phyloP scores from a whole-genome alignment of 495 filamentous ascomycete species.

The Penicillium parvum region DNA sequence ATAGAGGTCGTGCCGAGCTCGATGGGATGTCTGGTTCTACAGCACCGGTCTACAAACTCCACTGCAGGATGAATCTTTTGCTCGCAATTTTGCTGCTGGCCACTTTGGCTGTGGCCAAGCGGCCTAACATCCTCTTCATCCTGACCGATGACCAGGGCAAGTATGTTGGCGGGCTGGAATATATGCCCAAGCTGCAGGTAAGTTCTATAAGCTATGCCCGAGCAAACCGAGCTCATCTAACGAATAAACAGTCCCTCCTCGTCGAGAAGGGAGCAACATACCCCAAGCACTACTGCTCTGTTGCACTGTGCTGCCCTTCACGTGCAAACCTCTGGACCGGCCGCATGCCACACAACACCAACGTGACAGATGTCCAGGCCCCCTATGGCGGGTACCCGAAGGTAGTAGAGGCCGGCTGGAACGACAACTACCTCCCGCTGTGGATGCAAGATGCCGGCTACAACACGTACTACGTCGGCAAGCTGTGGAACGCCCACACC shows the following conservation, averaged over 20 bases:
- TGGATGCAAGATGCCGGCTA: conserved; percentile 67
- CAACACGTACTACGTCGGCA: conserved; percentile 66
- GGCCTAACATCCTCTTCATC: conserved; percentile 58
- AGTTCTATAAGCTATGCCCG: conserved; percentile 45
- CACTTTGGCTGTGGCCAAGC: conserved; percentile 12
- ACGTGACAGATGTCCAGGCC: conserved; percentile 58
- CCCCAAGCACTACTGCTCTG: conserved; percentile 52
- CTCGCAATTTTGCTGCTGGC: not conserved
- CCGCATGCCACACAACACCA: conserved; percentile 62
- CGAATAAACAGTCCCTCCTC: conserved; percentile 31
- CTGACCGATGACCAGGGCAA: conserved; percentile 61
- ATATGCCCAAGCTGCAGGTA: conserved; percentile 50
- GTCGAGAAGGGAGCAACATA: conserved; percentile 48
- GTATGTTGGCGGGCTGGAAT: conserved; percentile 52
- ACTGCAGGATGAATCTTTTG: not conserved
- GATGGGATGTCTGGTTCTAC: not conserved
- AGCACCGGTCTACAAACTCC: not conserved
- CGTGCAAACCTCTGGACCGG: conserved; percentile 59
- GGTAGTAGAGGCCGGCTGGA: conserved; percentile 55
- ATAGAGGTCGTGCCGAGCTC: conserved; percentile 2
- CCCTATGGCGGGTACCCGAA: conserved; percentile 65
- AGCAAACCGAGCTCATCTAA: conserved; percentile 9
- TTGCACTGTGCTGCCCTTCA: conserved; percentile 57
- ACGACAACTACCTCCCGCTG: conserved; percentile 59
- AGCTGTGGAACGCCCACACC: conserved; percentile 61